Evolutionary conservation across 1,284 basidiomycete genomes (phyloP).

Genomic region (Rhodotorula sp.): DNA sequence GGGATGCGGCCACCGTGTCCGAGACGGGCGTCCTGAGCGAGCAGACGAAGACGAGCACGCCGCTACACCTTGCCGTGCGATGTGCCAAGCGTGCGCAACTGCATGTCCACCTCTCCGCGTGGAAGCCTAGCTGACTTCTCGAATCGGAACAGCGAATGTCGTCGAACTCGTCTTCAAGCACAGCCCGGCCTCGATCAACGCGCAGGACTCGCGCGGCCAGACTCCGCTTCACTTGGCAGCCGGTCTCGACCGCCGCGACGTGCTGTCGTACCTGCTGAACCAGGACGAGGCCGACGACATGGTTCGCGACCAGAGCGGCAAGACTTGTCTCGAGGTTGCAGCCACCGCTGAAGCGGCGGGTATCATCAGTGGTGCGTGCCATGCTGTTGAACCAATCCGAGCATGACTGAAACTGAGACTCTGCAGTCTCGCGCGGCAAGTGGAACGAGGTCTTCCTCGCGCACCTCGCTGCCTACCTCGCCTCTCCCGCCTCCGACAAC

Average conservation of each 20-base stretch:
- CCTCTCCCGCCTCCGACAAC: slow-evolving; percentile 29
- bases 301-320: slow-evolving; percentile 67
- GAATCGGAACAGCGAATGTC: slow-evolving; percentile 31
- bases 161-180: slow-evolving; percentile 44
- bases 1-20: not conserved
- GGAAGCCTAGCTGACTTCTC: not conserved
- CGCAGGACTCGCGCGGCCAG: slow-evolving; percentile 57
- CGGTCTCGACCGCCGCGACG: slow-evolving; percentile 74
- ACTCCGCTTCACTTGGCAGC: slow-evolving; percentile 87
- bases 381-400: not conserved
- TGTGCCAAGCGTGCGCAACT: slow-evolving; percentile 39
- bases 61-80: slow-evolving; percentile 45
- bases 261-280: slow-evolving; percentile 55
- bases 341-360: slow-evolving; percentile 55
- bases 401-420: slow-evolving; percentile 5
- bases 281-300: slow-evolving; percentile 65
- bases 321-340: slow-evolving; percentile 71
- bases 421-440: slow-evolving; percentile 73
- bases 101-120: rapidly evolving
- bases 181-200: slow-evolving; percentile 37
- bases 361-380: slow-evolving; percentile 67
- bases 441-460: slow-evolving; percentile 75
- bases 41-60: slow-evolving; percentile 20
- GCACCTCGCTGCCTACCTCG: slow-evolving; percentile 57
- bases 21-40: slow-evolving; percentile 11